These are phyloP conservation scores for Cercospora zeae-maydis DNA, from an alignment of 2,329 filamentous ascomycete genomes.

Conservation along the genomic window DNA sequence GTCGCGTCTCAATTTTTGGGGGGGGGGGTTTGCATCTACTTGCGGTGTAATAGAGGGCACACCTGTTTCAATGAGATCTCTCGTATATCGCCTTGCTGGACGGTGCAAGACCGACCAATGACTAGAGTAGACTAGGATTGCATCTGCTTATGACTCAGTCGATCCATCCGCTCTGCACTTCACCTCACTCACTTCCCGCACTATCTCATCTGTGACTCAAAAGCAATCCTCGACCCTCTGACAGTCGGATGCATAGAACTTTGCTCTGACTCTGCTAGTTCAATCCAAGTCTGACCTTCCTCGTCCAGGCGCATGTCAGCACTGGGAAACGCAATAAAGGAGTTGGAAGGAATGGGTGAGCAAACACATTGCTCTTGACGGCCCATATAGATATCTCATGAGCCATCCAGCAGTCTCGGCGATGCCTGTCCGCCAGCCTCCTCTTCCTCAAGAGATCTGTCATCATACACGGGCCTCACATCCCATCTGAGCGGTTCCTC, in stretches of 20 bases:
- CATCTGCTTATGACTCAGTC: not conserved
- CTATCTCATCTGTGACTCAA: not conserved
- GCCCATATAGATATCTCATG: not conserved
- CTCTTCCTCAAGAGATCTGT: not conserved
- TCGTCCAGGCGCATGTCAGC: too few relatives aligned
- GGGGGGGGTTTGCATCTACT: not conserved
- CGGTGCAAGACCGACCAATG: too few relatives aligned
- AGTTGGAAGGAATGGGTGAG: too few relatives aligned
- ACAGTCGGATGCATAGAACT: not conserved
- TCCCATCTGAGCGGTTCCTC: constrained; percentile 27
- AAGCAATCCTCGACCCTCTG: not conserved
- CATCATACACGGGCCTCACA: constrained; percentile 19
- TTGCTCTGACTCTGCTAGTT: too few relatives aligned
- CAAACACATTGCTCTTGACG: not conserved
- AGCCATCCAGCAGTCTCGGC: constrained; percentile 15
- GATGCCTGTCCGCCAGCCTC: not conserved
- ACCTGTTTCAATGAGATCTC: not conserved
- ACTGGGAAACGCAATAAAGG: too few relatives aligned
- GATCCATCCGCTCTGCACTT: not conserved
- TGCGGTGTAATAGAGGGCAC: not conserved
- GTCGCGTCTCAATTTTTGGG: not conserved
- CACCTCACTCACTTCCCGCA: not conserved
- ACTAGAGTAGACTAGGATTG: too few relatives aligned
- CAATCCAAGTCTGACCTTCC: too few relatives aligned
- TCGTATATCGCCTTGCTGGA: too few relatives aligned